Evolutionary conservation across 495 filamentous ascomycete genomes (phyloP), one percentile per base, ranked within the genome.

Genomic region (Penicillium taxi): DNA sequence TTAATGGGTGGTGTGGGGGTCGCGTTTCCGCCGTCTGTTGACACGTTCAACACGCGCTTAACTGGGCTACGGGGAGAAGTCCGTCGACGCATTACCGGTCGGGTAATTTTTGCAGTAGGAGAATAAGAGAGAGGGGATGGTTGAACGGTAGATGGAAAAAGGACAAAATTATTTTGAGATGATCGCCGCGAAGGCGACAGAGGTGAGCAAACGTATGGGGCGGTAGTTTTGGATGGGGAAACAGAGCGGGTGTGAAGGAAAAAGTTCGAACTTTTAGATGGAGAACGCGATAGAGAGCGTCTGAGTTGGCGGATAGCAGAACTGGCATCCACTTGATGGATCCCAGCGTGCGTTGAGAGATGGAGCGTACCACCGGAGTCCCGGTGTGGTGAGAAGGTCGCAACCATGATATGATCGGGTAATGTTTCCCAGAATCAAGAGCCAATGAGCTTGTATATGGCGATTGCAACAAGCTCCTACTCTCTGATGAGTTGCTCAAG

Each of bases 241-340:
- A 69, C 63, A 19, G 67, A 69, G 36, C 74, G 73, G 12, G 72
- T 63, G 18, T 73, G 67, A 27, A 77, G 63, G 17, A 89, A 74
- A 48, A 88, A 85, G 44, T 70, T 69, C 13, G 75, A 72, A 26
- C 69, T 72, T 54, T 87, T 93, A 6, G 88, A 93, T 7, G 87
- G 88, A 7, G 87, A 94, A 29, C 85, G 72, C 18, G 86, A 93
- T 30, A 95, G 67, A 14, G 88, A 93, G 45, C 86, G 81, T 26
- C 86, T 74, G 26, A 95, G 61, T 44, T 86, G 80, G 44, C 81
- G 70, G 34, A 93, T 81, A 11, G 83, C 76, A 15, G 83, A 76
- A 46, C 75, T 79, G 4, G 84, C 75, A 61, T 89, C 84, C 47
- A 86, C 80, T 64, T 81, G 78, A 47, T 84, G 81, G 38, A 80